Conservation (phyloP, 768 basidiomycete genomes). For the Termitomyces sp. region DNA sequence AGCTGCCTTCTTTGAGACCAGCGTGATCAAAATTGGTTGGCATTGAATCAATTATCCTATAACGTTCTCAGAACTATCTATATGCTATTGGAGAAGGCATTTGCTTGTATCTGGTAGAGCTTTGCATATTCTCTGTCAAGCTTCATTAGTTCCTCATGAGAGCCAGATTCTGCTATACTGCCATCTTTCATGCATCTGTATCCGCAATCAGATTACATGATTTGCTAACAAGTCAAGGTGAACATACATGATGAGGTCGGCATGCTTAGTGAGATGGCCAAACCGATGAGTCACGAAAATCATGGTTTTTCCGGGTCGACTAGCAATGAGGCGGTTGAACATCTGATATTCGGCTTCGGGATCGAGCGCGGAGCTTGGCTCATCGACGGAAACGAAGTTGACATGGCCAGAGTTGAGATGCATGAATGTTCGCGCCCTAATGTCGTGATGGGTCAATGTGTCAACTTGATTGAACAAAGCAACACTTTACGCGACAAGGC, state of each 20-base stretch:
- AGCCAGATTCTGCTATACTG: conserved; percentile 22
- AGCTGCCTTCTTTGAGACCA: no score
- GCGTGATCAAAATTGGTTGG: background rate
- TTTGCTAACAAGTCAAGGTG: background rate
- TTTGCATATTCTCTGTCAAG: conserved; percentile 26
- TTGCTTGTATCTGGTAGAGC: conserved; percentile 28
- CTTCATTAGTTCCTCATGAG: conserved; percentile 26
- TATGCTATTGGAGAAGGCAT: conserved; percentile 19
- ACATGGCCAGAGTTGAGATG: conserved; percentile 20
- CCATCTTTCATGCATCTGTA: conserved; percentile 34
- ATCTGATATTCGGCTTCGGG: conserved; percentile 35
- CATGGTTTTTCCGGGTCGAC: conserved; percentile 31
- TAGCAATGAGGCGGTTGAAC: conserved; percentile 23
- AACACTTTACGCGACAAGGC: conserved; percentile 20
- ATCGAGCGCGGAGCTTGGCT: conserved; percentile 44
- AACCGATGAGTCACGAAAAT: conserved; percentile 33
- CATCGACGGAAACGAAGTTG: conserved; percentile 38
- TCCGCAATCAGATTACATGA: background rate
- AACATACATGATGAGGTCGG: conserved; percentile 30
- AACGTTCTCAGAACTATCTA: background rate
- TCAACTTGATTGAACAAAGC: background rate
- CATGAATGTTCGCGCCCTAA: conserved; percentile 26
- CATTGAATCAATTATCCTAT: background rate
- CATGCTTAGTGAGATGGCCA: conserved; percentile 29
- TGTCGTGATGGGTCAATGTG: background rate